These are phyloP conservation scores for Russula dissimulans DNA, from an alignment of 768 basidiomycete species.

Conservation along the genomic window DNA sequence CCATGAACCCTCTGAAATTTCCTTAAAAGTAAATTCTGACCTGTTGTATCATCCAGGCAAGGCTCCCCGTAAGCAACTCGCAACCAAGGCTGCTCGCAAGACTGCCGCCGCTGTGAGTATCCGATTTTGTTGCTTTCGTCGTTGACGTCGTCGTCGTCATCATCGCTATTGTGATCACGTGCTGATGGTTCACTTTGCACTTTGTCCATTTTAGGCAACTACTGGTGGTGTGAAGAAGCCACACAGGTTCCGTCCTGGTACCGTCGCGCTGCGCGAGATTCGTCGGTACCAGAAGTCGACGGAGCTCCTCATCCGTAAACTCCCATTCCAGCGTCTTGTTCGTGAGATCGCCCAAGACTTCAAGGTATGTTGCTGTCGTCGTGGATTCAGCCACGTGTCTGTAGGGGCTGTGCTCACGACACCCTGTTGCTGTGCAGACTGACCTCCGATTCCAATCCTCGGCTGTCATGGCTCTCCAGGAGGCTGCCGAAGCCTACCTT, in stretches of 20 bases:
- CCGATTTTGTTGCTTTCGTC: constrained; percentile 22
- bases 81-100: constrained; percentile 92
- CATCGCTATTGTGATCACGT: constrained; percentile 11
- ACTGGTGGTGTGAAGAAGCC: constrained; percentile 99
- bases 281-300: constrained; percentile 98
- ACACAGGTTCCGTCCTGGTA: constrained; percentile 94
- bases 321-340: constrained; percentile 97
- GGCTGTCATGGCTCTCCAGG: constrained; percentile 88
- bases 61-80: constrained; percentile 89
- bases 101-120: constrained; percentile 57
- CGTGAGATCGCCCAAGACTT: constrained; percentile 96
- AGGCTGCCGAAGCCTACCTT: constrained; percentile 85
- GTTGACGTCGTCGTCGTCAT: constrained; percentile 13
- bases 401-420: not conserved
- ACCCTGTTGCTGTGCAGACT: constrained; percentile 39
- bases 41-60: constrained; percentile 45
- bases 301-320: constrained; percentile 98
- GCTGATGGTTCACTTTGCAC: constrained; percentile 5
- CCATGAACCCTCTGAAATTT: constrained; percentile 26
- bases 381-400: not conserved
- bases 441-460: constrained; percentile 94
- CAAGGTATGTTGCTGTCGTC: constrained; percentile 46
- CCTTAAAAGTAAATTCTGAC: constrained; percentile 21
- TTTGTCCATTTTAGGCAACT: constrained; percentile 39
- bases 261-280: constrained; percentile 98